phyloP scores from a whole-genome alignment of 208 protist genomes.

The Wallacemonas sp. region DNA sequence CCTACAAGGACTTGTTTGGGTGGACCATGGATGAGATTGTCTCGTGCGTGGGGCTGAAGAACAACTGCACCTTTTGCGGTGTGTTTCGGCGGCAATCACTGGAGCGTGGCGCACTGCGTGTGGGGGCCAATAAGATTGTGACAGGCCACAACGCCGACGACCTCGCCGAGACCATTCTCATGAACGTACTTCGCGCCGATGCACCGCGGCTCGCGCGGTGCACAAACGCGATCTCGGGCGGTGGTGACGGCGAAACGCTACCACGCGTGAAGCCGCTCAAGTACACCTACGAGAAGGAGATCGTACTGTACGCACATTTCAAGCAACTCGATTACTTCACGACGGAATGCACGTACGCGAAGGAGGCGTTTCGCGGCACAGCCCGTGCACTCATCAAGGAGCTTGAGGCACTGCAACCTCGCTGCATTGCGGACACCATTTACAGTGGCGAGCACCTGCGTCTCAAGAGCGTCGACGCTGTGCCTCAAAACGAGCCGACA shows the following conservation, averaged over 20 bases:
- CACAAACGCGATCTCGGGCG: constrained; percentile 44
- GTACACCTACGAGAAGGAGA: constrained; percentile 98
- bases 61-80: constrained; percentile 98
- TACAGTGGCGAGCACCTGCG: constrained; percentile 82
- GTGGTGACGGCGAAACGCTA: constrained; percentile 28
- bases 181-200: constrained; percentile 97
- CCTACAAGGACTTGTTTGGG: constrained; percentile 96
- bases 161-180: constrained; percentile 97
- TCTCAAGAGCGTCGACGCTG: constrained; percentile 47
- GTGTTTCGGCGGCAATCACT: constrained; percentile 97
- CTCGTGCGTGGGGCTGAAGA: constrained; percentile 84
- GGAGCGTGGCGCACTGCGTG: constrained; percentile 89
- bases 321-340: constrained; percentile 98
- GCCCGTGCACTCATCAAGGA: constrained; percentile 94
- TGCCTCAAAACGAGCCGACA: constrained; percentile 38
- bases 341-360: constrained; percentile 97
- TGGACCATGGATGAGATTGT: constrained; percentile 98
- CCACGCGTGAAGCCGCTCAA: constrained; percentile 97
- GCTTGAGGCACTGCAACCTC: constrained; percentile 89
- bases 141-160: constrained; percentile 99
- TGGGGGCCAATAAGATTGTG: constrained; percentile 92
- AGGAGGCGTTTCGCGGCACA: constrained; percentile 95
- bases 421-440: constrained; percentile 92
- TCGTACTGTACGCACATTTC: constrained; percentile 98
- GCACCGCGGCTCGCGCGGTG: constrained; percentile 92